A percentile compares a stretch with the other conserved stretches of the same genome.
Evolutionary conservation across 257 asterid species (phyloP).

Genomic region (Osmanthus fragrans): DNA sequence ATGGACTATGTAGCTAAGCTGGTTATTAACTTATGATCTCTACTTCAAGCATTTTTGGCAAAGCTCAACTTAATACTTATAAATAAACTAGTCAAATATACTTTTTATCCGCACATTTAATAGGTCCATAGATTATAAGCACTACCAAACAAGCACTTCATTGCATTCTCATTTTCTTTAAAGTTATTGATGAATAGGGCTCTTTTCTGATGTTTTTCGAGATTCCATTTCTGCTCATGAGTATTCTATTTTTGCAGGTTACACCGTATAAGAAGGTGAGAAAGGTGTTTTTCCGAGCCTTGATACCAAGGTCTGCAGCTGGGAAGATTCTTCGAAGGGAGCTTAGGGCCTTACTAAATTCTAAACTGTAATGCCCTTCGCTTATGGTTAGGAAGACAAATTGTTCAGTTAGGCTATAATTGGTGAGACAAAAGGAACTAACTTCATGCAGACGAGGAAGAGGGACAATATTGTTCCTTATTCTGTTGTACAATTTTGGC

Average conservation of each 20-base stretch:
- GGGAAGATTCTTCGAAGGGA: constrained; percentile 74
- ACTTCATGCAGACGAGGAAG: neutral
- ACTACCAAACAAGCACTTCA: neutral
- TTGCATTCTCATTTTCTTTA: neutral
- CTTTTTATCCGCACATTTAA: no score
- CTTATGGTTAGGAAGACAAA: neutral
- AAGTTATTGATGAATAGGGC: neutral
- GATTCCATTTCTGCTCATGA: neutral
- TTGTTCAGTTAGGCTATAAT: neutral
- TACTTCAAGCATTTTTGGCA: no score
- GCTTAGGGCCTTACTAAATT: constrained; percentile 40
- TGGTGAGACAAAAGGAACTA: neutral
- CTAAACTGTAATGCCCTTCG: constrained; percentile 44
- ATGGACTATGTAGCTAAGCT: constrained; percentile 63
- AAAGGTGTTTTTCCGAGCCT: constrained; percentile 47
- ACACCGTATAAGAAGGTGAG: constrained; percentile 26
- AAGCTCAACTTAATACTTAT: no score
- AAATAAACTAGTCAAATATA: no score
- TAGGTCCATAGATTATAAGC: no score
- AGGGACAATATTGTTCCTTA: neutral
- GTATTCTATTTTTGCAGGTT: no score
- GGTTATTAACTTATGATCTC: constrained; percentile 36
- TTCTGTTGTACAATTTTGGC: neutral
- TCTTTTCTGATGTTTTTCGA: neutral
- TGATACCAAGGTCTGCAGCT: constrained; percentile 59